phyloP scores from a whole-genome alignment of 305 asterid species.

The Stenogyne calaminthoides region DNA sequence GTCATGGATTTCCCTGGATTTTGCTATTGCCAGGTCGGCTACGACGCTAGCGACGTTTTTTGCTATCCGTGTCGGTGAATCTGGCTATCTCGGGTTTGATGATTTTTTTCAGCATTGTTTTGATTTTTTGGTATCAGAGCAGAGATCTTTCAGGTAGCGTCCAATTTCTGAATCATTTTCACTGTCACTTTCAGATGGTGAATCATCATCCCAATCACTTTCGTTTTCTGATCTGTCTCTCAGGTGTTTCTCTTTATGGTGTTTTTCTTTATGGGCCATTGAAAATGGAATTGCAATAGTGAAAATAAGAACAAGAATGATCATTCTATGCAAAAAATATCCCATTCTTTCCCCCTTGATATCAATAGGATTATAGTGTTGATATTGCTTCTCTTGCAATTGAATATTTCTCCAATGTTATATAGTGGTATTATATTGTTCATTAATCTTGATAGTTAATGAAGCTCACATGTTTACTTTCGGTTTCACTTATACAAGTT shows the following conservation, averaged over 20 bases:
- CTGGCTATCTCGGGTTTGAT: constrained; percentile 14
- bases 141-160: constrained; percentile 21
- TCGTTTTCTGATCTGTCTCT: neutral
- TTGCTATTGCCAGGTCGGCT: constrained; percentile 26
- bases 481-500: too few relatives aligned
- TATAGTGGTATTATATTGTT: neutral
- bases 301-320: constrained; percentile 15
- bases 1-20: constrained; percentile 24
- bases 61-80: neutral
- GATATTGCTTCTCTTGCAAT: too few relatives aligned
- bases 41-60: neutral
- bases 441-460: too few relatives aligned
- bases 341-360: constrained; percentile 18
- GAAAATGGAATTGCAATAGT: constrained; percentile 16
- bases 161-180: neutral
- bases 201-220: neutral
- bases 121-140: constrained; percentile 19
- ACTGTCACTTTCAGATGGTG: neutral
- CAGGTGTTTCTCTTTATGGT: neutral
- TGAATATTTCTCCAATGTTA: neutral
- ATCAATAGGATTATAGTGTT: too few relatives aligned
- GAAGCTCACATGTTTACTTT: too few relatives aligned
- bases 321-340: neutral
- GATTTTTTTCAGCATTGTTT: constrained; percentile 16
- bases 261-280: neutral